Evolutionary conservation across 352 stramenopile species (phyloP).

Genomic region (Elongisporangium prolatum): DNA sequence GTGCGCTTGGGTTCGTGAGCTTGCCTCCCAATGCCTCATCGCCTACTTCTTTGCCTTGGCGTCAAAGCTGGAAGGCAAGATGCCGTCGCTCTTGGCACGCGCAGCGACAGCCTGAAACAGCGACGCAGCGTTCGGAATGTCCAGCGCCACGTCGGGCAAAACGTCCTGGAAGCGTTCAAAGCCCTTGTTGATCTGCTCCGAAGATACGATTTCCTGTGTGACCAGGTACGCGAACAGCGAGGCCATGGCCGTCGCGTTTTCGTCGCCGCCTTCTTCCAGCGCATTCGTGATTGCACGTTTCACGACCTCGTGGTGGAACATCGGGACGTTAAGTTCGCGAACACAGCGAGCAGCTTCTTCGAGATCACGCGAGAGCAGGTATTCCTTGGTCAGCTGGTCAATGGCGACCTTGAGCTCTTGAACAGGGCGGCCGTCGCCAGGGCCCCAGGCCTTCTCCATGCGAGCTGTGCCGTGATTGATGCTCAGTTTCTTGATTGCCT

Average conservation of each 20-base stretch:
- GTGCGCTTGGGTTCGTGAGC: no score
- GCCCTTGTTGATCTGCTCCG: conserved; percentile 71
- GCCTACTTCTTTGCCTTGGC: conserved; percentile 17
- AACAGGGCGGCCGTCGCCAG: conserved; percentile 88
- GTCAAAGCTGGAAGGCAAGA: conserved; percentile 41
- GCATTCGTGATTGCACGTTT: conserved; percentile 66
- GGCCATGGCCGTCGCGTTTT: conserved; percentile 50
- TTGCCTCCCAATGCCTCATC: no score
- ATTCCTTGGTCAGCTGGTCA: conserved; percentile 96
- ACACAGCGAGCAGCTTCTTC: conserved; percentile 92
- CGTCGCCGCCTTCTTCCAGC: conserved; percentile 42
- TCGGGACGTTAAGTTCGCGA: conserved; percentile 91
- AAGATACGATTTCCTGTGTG: conserved; percentile 54
- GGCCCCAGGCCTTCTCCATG: conserved; percentile 97
- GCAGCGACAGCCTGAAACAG: conserved; percentile 38
- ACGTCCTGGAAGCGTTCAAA: conserved; percentile 71
- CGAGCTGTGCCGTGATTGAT: conserved; percentile 95
- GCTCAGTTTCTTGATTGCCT: conserved; percentile 95
- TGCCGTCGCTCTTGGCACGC: conserved; percentile 43
- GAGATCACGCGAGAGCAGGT: conserved; percentile 92
- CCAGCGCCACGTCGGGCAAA: conserved; percentile 54
- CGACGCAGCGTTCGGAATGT: conserved; percentile 52
- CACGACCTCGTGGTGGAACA: conserved; percentile 98
- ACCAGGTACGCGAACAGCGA: conserved; percentile 75
- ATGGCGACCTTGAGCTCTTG: conserved; percentile 94